Evolutionary conservation across 306 rosid genomes (phyloP).

Genomic region (Vicia villosa): DNA sequence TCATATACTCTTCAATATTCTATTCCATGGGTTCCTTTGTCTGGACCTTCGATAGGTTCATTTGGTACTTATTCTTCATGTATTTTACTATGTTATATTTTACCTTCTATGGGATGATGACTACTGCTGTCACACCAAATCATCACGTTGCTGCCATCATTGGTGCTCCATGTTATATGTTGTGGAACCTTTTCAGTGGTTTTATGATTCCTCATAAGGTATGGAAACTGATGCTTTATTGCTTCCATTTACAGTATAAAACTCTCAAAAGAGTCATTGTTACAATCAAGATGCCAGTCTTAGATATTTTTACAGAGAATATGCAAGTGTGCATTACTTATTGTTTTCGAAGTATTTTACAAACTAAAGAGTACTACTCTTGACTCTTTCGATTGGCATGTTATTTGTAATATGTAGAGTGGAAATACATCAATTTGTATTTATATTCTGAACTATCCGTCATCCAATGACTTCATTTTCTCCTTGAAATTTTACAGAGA

Average conservation of each 20-base stretch:
- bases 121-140: slow-evolving; percentile 96
- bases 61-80: slow-evolving; percentile 94
- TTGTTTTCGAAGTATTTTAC: too few relatives aligned
- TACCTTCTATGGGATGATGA: slow-evolving; percentile 99
- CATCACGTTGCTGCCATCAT: slow-evolving; percentile 91
- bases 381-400: slow-evolving; percentile 4
- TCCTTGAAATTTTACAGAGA: slow-evolving; percentile 60
- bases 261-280: slow-evolving; percentile 4
- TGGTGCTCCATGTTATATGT: slow-evolving; percentile 96
- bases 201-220: slow-evolving; percentile 99
- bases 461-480: not conserved
- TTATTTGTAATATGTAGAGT: not conserved
- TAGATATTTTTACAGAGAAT: too few relatives aligned
- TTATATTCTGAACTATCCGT: not conserved
- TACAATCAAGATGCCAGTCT: not conserved
- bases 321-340: too few relatives aligned
- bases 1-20: slow-evolving; percentile 79
- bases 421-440: not conserved
- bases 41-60: slow-evolving; percentile 74
- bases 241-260: slow-evolving; percentile 13
- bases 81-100: slow-evolving; percentile 93
- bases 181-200: slow-evolving; percentile 99
- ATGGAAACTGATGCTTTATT: slow-evolving; percentile 34
- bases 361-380: too few relatives aligned
- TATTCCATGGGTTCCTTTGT: slow-evolving; percentile 87